Conservation (phyloP, 257 asterid species). For the Nicotiana benthamiana region DNA sequence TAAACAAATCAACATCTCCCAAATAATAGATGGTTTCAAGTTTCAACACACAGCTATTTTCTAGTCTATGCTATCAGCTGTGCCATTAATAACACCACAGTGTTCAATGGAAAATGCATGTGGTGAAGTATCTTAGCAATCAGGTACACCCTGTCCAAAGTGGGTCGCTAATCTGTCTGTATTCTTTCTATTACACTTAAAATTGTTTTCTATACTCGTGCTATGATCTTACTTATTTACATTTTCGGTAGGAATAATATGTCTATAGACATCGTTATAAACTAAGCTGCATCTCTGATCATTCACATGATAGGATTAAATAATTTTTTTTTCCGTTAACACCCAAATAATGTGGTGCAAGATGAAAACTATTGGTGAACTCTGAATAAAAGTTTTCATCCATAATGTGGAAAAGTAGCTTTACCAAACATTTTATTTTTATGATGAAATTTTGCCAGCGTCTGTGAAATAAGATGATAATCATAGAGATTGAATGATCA, state of each 20-base stretch:
- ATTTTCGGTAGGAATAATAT: background rate
- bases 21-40: background rate
- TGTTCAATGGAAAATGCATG: background rate
- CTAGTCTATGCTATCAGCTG: background rate
- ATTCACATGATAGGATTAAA: constrained; percentile 1
- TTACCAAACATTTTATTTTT: background rate
- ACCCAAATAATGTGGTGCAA: background rate
- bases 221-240: background rate
- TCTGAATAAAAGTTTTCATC: background rate
- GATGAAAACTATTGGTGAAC: background rate
- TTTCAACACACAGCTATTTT: background rate
- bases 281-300: background rate
- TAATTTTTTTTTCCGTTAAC: background rate
- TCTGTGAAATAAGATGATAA: background rate
- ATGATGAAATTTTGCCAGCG: background rate
- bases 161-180: background rate
- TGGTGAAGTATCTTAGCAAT: background rate
- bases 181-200: background rate
- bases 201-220: background rate
- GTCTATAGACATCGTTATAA: background rate
- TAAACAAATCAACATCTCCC: background rate
- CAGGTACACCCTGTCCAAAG: background rate
- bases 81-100: background rate
- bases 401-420: background rate
- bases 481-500: background rate